phyloP scores from a whole-genome alignment of 2,329 filamentous ascomycete genomes.

The Colletotrichum sp. region DNA sequence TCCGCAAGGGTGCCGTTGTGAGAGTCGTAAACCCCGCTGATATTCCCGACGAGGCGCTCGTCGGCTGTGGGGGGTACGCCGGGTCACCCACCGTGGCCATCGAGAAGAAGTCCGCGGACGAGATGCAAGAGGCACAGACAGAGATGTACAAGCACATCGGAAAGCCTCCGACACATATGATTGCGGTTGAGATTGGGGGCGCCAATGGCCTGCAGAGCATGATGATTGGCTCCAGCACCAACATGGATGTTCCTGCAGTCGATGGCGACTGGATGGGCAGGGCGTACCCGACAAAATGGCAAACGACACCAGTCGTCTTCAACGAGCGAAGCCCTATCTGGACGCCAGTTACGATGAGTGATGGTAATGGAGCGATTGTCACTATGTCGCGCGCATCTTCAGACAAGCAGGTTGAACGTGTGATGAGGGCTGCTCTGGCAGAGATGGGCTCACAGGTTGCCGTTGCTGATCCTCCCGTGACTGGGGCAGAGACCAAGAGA shows the following conservation, averaged over 20 bases:
- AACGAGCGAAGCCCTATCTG: conserved; percentile 41
- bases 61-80: conserved; percentile 62
- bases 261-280: conserved; percentile 63
- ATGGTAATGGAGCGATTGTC: conserved; percentile 57
- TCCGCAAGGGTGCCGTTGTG: conserved; percentile 54
- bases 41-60: conserved; percentile 52
- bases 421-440: conserved; percentile 55
- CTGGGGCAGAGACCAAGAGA: conserved; percentile 51
- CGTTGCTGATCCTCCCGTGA: conserved; percentile 52
- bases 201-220: conserved; percentile 66
- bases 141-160: conserved; percentile 59
- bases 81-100: conserved; percentile 66
- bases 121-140: conserved; percentile 54
- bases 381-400: conserved; percentile 53
- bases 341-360: conserved; percentile 26
- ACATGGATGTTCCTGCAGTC: conserved; percentile 55
- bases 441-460: conserved; percentile 61
- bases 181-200: conserved; percentile 69
- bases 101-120: conserved; percentile 63
- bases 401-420: conserved; percentile 51
- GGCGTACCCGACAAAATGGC: conserved; percentile 59
- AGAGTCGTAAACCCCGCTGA: conserved; percentile 56
- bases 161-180: conserved; percentile 57
- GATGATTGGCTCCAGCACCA: conserved; percentile 56
- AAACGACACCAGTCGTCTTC: conserved; percentile 60